Percentiles rank a stretch among this genome's conserved stretches.
Conservation (phyloP, 768 basidiomycete species). For the Phylloporus arenicola region DNA sequence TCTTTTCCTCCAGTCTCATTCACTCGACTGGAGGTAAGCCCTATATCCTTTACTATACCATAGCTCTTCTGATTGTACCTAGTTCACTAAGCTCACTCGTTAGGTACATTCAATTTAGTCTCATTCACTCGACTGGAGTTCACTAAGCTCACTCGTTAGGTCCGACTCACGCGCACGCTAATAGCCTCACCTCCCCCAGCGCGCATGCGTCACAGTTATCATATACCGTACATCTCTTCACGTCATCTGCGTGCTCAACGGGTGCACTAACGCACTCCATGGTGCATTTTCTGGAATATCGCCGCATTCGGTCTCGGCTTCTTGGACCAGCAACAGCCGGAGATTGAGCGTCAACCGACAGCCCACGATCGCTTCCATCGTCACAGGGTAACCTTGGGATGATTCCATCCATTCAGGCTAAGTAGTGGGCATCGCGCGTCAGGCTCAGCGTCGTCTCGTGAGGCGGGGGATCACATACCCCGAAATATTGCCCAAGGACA, state of each 20-base stretch:
- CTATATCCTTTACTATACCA: too few species aligned
- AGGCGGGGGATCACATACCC: neutral
- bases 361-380: constrained; percentile 2
- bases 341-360: constrained; percentile 10
- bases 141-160: too few species aligned
- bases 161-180: too few species aligned
- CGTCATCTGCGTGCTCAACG: neutral
- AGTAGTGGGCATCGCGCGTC: neutral
- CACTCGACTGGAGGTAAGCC: too few species aligned
- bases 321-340: neutral
- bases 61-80: too few species aligned
- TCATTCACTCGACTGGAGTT: too few species aligned
- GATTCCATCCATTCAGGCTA: constrained; percentile 6
- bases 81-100: too few species aligned
- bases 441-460: neutral
- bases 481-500: neutral
- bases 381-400: constrained; percentile 3
- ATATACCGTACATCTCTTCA: neutral
- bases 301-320: neutral
- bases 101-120: too few species aligned
- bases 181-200: neutral
- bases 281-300: neutral
- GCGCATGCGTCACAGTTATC: neutral
- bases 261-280: constrained; percentile 1
- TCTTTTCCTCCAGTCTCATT: too few species aligned